phyloP scores from a whole-genome alignment of 2,329 filamentous ascomycete species.

The Botrytis pseudocinerea region DNA sequence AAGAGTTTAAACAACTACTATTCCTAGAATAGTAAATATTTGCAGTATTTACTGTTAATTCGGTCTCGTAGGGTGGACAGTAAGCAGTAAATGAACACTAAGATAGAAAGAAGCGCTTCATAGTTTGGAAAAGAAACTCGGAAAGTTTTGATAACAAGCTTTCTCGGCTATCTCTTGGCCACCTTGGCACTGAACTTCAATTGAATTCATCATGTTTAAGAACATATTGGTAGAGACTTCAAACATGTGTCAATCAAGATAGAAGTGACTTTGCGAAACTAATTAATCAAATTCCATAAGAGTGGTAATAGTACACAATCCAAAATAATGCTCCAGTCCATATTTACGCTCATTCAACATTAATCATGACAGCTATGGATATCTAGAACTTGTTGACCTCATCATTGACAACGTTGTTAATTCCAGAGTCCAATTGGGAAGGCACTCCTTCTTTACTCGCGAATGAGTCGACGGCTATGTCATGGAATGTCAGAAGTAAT shows the following conservation, averaged over 20 bases:
- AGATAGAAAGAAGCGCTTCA: too few relatives aligned
- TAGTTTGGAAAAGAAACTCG: neutral
- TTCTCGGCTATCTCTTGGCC: neutral
- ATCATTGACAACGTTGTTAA: slow-evolving; percentile 26
- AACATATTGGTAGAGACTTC: neutral
- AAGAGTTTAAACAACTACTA: neutral
- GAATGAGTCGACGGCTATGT: slow-evolving; percentile 40
- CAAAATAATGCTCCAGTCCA: neutral
- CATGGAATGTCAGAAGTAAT: neutral
- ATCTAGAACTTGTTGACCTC: slow-evolving; percentile 12
- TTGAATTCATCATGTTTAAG: neutral
- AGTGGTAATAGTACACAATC: neutral
- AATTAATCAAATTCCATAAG: neutral
- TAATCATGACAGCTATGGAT: neutral
- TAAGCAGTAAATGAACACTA: too few relatives aligned
- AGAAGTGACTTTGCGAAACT: neutral
- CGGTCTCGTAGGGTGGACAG: too few relatives aligned
- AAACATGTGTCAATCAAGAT: neutral
- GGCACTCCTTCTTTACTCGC: slow-evolving; percentile 42
- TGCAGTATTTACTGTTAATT: too few relatives aligned
- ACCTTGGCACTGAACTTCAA: neutral
- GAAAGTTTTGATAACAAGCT: neutral
- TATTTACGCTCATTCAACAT: neutral
- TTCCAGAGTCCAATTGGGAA: slow-evolving; percentile 39
- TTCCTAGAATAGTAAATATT: too few relatives aligned